Percentiles rank a stretch among this genome's conserved stretches.
These are phyloP conservation scores for Priceomyces carsonii DNA, from an alignment of 805 yeast genomes.

Conservation along the genomic window DNA sequence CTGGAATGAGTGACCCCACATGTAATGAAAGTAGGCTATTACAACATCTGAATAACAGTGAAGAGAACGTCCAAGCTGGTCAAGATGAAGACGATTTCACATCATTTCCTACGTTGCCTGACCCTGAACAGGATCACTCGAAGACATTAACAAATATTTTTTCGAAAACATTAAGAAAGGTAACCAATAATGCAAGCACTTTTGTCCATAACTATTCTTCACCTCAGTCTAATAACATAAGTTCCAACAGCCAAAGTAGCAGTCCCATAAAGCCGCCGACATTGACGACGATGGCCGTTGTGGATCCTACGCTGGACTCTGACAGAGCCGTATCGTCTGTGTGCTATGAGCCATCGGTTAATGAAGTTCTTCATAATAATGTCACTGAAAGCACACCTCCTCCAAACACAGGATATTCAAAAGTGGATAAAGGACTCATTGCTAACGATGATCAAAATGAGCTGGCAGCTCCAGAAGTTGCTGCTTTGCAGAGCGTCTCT, in stretches of 20 bases:
- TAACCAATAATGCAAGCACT: slow-evolving; percentile 42
- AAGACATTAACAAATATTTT: slow-evolving; percentile 35
- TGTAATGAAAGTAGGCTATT: background rate
- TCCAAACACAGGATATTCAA: no score
- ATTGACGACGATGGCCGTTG: slow-evolving; percentile 4
- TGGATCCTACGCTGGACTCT: background rate
- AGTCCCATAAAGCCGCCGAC: slow-evolving; percentile 7
- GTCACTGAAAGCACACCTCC: no score
- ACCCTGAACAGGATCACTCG: slow-evolving; percentile 37
- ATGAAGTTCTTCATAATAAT: no score
- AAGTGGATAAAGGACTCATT: no score
- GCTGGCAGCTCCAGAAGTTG: no score
- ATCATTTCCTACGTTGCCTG: slow-evolving; percentile 46
- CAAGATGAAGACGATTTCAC: slow-evolving; percentile 28
- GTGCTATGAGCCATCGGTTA: no score
- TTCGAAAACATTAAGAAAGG: slow-evolving; percentile 39
- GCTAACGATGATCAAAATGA: no score
- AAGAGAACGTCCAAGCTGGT: slow-evolving; percentile 7
- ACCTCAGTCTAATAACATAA: background rate
- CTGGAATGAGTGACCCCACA: no score
- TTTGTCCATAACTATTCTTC: slow-evolving; percentile 29
- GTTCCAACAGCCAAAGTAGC: background rate
- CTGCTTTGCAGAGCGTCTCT: no score
- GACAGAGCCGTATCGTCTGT: no score
- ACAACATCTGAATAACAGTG: slow-evolving; percentile 13